These are phyloP conservation scores for Trichophyton benhamiae DNA, from an alignment of 2,329 filamentous ascomycete species.

Conservation along the genomic window DNA sequence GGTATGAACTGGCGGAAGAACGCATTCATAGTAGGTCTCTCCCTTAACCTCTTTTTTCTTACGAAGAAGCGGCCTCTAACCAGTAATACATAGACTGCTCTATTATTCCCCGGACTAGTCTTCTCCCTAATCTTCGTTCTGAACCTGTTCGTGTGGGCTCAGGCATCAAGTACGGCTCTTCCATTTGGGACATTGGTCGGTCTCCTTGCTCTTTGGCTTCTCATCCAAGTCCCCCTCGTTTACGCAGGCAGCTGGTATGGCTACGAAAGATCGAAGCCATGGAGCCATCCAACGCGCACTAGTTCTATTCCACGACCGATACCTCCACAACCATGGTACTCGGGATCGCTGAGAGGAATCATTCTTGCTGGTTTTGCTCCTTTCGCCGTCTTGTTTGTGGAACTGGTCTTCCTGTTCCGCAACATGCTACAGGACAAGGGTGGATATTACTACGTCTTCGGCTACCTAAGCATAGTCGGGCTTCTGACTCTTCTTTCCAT, in stretches of 20 bases:
- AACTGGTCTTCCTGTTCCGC: slow-evolving; percentile 76
- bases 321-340: slow-evolving; percentile 64
- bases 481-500: slow-evolving; percentile 63
- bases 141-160: slow-evolving; percentile 82
- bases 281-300: slow-evolving; percentile 74
- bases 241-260: slow-evolving; percentile 70
- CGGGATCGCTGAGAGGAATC: slow-evolving; percentile 49
- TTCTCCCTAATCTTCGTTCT: slow-evolving; percentile 66
- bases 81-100: slow-evolving; percentile 49
- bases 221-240: slow-evolving; percentile 74
- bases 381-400: slow-evolving; percentile 79
- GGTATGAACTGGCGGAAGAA: slow-evolving; percentile 65
- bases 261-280: slow-evolving; percentile 53
- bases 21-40: slow-evolving; percentile 45
- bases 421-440: slow-evolving; percentile 83
- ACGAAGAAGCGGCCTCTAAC: slow-evolving; percentile 8
- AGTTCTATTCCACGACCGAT: slow-evolving; percentile 59
- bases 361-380: slow-evolving; percentile 66
- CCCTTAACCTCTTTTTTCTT: slow-evolving; percentile 5
- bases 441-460: slow-evolving; percentile 85
- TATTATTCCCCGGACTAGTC: slow-evolving; percentile 65
- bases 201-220: slow-evolving; percentile 65
- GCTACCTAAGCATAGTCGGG: slow-evolving; percentile 64
- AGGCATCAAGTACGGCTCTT: slow-evolving; percentile 76
- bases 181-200: slow-evolving; percentile 67